These are phyloP conservation scores for Neofusicoccum sp. DNA, from an alignment of 2,329 filamentous ascomycete genomes.

Conservation along the genomic window DNA sequence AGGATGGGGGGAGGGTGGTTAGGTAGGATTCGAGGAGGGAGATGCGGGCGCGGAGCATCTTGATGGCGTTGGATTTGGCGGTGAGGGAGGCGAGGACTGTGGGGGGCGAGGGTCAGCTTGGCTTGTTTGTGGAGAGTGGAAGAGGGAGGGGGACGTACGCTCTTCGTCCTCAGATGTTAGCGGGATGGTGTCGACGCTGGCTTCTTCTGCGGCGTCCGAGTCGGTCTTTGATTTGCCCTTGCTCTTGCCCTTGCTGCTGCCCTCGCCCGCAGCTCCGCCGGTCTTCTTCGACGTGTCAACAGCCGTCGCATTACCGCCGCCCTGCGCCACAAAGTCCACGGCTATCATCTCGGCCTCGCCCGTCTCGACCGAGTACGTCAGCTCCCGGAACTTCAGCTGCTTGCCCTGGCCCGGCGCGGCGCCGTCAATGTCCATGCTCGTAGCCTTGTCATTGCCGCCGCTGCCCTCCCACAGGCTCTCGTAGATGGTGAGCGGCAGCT, in stretches of 20 bases:
- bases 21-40: conserved; percentile 67
- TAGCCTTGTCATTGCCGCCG: conserved; percentile 34
- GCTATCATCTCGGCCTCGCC: conserved; percentile 97
- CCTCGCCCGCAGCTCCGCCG: conserved; percentile 35
- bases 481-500: conserved; percentile 86
- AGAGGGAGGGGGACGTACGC: conserved; percentile 41
- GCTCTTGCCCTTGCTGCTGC: conserved; percentile 53
- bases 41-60: conserved; percentile 73
- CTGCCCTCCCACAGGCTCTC: conserved; percentile 61
- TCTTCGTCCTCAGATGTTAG: conserved; percentile 65
- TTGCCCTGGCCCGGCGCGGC: conserved; percentile 27
- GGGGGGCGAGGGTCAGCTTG: background rate
- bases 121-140: background rate
- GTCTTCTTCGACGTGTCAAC: conserved; percentile 36
- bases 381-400: conserved; percentile 71
- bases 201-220: conserved; percentile 28
- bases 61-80: conserved; percentile 87
- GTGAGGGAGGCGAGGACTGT: conserved; percentile 66
- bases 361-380: conserved; percentile 86
- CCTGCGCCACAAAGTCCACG: conserved; percentile 86
- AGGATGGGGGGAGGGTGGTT: conserved; percentile 65
- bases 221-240: conserved; percentile 44
- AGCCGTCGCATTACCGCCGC: conserved; percentile 75
- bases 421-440: conserved; percentile 63
- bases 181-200: conserved; percentile 31